Conservation (phyloP, 1,139 yeast species). For the Yamadazyma buinensis region DNA sequence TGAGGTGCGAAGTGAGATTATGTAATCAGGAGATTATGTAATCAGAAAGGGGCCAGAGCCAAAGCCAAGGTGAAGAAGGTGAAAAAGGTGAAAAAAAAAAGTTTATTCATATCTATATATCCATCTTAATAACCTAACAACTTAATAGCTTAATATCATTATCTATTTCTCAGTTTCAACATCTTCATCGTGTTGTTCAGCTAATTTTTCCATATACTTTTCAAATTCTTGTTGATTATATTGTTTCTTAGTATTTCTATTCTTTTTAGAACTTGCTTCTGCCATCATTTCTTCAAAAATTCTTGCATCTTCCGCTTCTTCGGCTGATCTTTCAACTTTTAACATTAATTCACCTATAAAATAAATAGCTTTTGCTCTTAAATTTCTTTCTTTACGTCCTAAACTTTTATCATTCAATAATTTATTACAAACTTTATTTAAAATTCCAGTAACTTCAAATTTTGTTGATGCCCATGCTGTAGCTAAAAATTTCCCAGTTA, state of each 20-base stretch:
- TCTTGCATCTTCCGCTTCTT: slow-evolving; percentile 72
- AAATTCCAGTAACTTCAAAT: slow-evolving; percentile 65
- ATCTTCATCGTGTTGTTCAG: slow-evolving; percentile 14
- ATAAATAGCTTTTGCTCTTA: slow-evolving; percentile 59
- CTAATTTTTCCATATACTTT: slow-evolving; percentile 20
- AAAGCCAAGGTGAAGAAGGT: too few relatives aligned
- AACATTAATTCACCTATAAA: slow-evolving; percentile 56
- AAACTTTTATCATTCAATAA: slow-evolving; percentile 56
- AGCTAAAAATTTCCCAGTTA: slow-evolving; percentile 71
- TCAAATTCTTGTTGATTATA: slow-evolving; percentile 19
- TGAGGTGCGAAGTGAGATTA: too few relatives aligned
- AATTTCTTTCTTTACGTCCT: slow-evolving; percentile 45
- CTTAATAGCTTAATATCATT: too few relatives aligned
- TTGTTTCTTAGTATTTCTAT: slow-evolving; percentile 14
- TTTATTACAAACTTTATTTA: slow-evolving; percentile 62
- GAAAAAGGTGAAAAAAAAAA: too few relatives aligned
- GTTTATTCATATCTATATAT: too few relatives aligned
- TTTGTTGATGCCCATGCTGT: slow-evolving; percentile 81
- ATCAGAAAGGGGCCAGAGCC: too few relatives aligned
- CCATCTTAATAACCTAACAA: too few relatives aligned
- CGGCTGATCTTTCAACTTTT: slow-evolving; percentile 55
- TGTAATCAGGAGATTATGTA: too few relatives aligned
- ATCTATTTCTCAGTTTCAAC: too few relatives aligned
- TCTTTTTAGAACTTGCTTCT: slow-evolving; percentile 54
- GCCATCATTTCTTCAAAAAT: slow-evolving; percentile 75